These are phyloP conservation scores for Pholiota adiposa DNA, from an alignment of 1,284 basidiomycete species.

Conservation along the genomic window DNA sequence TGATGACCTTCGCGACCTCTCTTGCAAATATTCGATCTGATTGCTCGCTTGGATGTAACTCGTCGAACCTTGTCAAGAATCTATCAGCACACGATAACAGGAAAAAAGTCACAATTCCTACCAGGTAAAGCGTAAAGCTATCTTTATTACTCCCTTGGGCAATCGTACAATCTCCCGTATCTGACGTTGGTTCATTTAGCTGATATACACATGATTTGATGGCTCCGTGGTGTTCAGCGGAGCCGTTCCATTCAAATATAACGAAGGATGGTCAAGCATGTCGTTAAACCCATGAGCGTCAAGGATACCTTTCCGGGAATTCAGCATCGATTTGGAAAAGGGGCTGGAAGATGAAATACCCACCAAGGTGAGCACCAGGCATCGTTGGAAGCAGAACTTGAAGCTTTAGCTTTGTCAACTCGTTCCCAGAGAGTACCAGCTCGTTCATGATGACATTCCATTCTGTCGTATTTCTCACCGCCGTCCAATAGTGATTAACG, in stretches of 20 bases:
- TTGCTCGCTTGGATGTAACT: constrained; percentile 61
- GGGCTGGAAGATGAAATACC: constrained; percentile 9
- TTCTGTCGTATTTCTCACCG: constrained; percentile 47
- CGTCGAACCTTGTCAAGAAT: constrained; percentile 47
- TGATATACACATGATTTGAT: constrained; percentile 49
- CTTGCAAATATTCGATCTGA: constrained; percentile 52
- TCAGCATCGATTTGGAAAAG: not conserved
- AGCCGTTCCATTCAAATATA: constrained; percentile 62
- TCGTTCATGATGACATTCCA: constrained; percentile 53
- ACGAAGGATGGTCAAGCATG: constrained; percentile 49
- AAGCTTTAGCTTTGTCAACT: constrained; percentile 43
- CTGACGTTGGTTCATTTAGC: constrained; percentile 34
- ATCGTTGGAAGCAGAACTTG: constrained; percentile 37
- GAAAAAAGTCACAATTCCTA: constrained; percentile 30
- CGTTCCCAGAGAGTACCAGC: constrained; percentile 44
- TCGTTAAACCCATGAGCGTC: constrained; percentile 57
- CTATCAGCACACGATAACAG: not conserved
- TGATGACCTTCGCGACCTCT: constrained; percentile 48
- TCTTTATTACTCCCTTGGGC: constrained; percentile 49
- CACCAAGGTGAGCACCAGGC: constrained; percentile 34
- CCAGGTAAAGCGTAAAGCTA: constrained; percentile 60
- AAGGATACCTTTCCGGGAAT: constrained; percentile 43
- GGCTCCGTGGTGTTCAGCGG: constrained; percentile 57
- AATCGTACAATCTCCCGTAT: constrained; percentile 41
- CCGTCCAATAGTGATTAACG: constrained; percentile 44